Percentiles rank a stretch among this genome's conserved stretches.
These are phyloP conservation scores for Aureobasidium sp. DNA, from an alignment of 2,329 filamentous ascomycete species.

Conservation along the genomic window DNA sequence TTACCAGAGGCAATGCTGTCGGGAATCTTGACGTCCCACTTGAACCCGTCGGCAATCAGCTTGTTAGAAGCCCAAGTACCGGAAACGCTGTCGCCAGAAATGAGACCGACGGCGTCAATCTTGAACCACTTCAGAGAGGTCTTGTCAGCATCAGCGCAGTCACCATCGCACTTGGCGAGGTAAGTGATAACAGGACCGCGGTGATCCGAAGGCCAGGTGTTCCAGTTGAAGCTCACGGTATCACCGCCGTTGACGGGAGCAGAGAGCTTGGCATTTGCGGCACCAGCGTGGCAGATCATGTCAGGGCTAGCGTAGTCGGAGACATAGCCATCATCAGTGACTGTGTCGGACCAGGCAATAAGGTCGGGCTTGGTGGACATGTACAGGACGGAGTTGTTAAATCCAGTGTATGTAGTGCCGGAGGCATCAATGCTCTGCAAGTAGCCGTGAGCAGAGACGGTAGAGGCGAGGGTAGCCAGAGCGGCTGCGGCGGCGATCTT, in stretches of 20 bases:
- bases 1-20: slow-evolving; percentile 47
- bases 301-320: slow-evolving; percentile 22
- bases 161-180: slow-evolving; percentile 51
- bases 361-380: slow-evolving; percentile 28
- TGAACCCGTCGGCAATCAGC: slow-evolving; percentile 42
- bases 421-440: slow-evolving; percentile 41
- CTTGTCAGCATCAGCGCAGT: slow-evolving; percentile 50
- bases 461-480: slow-evolving; percentile 29
- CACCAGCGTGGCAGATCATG: slow-evolving; percentile 45
- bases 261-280: slow-evolving; percentile 43
- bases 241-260: slow-evolving; percentile 56
- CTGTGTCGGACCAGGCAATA: slow-evolving; percentile 50
- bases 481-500: slow-evolving; percentile 23
- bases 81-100: slow-evolving; percentile 35
- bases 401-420: slow-evolving; percentile 40
- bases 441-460: slow-evolving; percentile 41
- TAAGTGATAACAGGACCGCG: slow-evolving; percentile 59
- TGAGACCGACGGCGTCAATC: slow-evolving; percentile 52
- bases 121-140: slow-evolving; percentile 54
- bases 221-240: slow-evolving; percentile 55
- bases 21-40: slow-evolving; percentile 48
- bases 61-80: slow-evolving; percentile 52
- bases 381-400: slow-evolving; percentile 36
- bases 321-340: slow-evolving; percentile 35
- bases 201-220: slow-evolving; percentile 58